Percentiles rank a stretch among this genome's conserved stretches.
phyloP scores from a whole-genome alignment of 2,329 filamentous ascomycete genomes.

The Ramularia endophylla region DNA sequence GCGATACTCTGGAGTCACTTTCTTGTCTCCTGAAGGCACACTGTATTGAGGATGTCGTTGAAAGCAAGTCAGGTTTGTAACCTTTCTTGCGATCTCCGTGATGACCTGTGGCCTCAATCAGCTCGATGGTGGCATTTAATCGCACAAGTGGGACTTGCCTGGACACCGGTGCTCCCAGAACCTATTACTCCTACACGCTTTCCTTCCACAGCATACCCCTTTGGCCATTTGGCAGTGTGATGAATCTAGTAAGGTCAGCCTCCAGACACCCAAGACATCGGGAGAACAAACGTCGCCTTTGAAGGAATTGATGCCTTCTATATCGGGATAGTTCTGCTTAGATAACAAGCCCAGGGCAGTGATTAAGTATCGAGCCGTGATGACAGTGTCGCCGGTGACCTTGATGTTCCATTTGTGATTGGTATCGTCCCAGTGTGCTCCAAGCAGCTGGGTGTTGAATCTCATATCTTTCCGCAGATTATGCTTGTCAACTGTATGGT shows the following conservation, averaged over 20 bases:
- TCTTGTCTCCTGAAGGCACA: slow-evolving; percentile 30
- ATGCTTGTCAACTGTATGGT: slow-evolving; percentile 15
- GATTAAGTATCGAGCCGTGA: slow-evolving; percentile 31
- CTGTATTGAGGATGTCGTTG: slow-evolving; percentile 35
- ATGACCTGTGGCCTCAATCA: slow-evolving; percentile 28
- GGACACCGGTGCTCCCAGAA: slow-evolving; percentile 38
- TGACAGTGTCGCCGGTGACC: slow-evolving; percentile 1
- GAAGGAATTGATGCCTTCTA: slow-evolving; percentile 34
- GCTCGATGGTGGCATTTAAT: slow-evolving; percentile 17
- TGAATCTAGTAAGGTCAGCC: slow-evolving; percentile 29
- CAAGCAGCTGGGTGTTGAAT: slow-evolving; percentile 17
- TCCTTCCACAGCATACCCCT: slow-evolving; percentile 19
- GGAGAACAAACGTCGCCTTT: slow-evolving; percentile 25
- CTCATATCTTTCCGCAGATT: slow-evolving; percentile 16
- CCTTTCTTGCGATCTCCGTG: slow-evolving; percentile 23
- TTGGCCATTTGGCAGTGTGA: slow-evolving; percentile 38
- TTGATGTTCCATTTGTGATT: slow-evolving; percentile 7
- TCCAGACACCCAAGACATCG: slow-evolving; percentile 3
- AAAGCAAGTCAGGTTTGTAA: slow-evolving; percentile 28
- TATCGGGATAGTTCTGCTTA: slow-evolving; percentile 34
- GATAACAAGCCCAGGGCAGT: slow-evolving; percentile 35
- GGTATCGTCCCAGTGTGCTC: slow-evolving; percentile 20
- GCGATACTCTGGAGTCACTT: slow-evolving; percentile 26
- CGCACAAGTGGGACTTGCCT: slow-evolving; percentile 32
- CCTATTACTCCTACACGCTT: slow-evolving; percentile 39